Evolutionary conservation across 176 grass and related monocot species (phyloP).

Genomic region (Tuctoria greenei): DNA sequence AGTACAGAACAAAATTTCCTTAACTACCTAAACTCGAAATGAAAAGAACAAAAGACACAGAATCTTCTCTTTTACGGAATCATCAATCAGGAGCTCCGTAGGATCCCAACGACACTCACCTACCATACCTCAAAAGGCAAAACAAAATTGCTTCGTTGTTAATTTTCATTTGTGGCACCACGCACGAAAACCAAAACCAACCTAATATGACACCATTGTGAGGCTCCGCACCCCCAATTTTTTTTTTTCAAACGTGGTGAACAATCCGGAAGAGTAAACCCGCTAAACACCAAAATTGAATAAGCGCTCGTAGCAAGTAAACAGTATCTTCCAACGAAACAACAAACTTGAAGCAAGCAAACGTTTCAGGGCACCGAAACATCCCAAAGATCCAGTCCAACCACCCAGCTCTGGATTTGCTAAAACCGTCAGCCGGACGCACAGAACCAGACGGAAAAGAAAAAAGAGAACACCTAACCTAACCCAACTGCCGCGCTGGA

Average conservation of each 20-base stretch:
- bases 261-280: background rate
- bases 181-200: background rate
- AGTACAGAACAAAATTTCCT: background rate
- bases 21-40: background rate
- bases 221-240: background rate
- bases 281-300: background rate
- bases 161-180: background rate
- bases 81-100: background rate
- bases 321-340: background rate
- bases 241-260: background rate
- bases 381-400: constrained; percentile 14
- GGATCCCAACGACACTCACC: background rate
- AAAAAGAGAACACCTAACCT: no score
- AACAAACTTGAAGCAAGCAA: background rate
- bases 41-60: background rate
- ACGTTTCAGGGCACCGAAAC: background rate
- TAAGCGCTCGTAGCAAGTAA: background rate
- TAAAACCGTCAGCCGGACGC: background rate
- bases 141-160: background rate
- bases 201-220: background rate
- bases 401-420: background rate
- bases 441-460: background rate
- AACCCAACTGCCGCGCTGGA: background rate
- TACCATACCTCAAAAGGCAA: background rate
- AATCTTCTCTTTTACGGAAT: background rate